Base-by-base conservation (phyloP, 1,284 basidiomycete genomes). In the Microbotryum lychnidis-dioicae region DNA sequence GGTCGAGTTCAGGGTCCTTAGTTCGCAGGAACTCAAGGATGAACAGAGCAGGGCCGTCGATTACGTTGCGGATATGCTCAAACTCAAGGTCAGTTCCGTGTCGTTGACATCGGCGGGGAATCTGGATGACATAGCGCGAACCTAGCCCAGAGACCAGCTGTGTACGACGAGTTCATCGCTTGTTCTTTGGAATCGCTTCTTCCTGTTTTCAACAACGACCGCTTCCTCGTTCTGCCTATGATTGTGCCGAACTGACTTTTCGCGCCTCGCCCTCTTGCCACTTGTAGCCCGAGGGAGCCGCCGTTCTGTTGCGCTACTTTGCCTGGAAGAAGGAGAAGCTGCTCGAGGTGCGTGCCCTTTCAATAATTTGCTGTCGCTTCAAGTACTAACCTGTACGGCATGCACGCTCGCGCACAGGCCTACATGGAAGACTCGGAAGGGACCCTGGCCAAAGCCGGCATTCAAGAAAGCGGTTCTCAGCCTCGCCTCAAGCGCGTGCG, bases 271-370 rank as follows among this genome's bases (percentile, higher is more conserved):
- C 51, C 37, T 54, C 21, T 57, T 44, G 27, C 12, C 50, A 58
- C 60, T 48, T 60, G 78, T 79, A 73, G 77, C 44, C 77, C 76
- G 70, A 70, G 66, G 80, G 80, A 4, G 91, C 93, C 2, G 82
- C 86, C 1, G 80, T 93, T 52, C 80, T 98, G 7, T 79, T 98
- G 53, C 84, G 92, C 37, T 80, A 91, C 77, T 85, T 88, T 79
- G 80, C 82, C 53, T 98, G 94, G 94, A 97, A 98, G 80, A 89
- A 90, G 73, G 94, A 98, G 76, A 86, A 86, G 62, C 82, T 97
- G n/a, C 73, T 78, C 63, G 77, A 78, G 57, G 70, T 64, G n/a
- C n/a, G 59, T 29, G 20, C 2, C 20, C 25, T 33, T 74, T 73
- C 66, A 74, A 74, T 31, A 29, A 10, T 0, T 25, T 21, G 9